A percentile compares a stretch with the other conserved stretches of the same genome.
phyloP scores from a whole-genome alignment of 2,329 filamentous ascomycete genomes.

The Periconia digitata region DNA sequence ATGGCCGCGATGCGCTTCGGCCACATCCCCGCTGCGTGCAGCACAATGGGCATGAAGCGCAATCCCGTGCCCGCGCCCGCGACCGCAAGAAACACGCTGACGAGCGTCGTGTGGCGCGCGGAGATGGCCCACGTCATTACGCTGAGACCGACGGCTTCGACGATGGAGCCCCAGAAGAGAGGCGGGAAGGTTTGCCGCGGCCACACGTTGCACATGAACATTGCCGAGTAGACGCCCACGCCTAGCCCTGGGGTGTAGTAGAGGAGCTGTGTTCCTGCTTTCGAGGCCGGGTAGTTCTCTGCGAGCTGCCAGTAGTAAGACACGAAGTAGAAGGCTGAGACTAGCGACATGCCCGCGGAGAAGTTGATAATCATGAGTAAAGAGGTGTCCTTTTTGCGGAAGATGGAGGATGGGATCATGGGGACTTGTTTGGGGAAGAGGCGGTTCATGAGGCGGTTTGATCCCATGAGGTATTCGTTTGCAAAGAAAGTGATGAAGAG shows the following conservation, averaged over 20 bases:
- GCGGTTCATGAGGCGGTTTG: conserved; percentile 50
- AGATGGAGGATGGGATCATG: conserved; percentile 65
- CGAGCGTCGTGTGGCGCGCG: conserved; percentile 49
- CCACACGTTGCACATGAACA: conserved; percentile 62
- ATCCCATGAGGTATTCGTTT: conserved; percentile 57
- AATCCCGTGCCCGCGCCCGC: conserved; percentile 65
- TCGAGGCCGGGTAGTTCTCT: conserved; percentile 52
- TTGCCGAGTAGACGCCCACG: conserved; percentile 60
- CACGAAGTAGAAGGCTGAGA: conserved; percentile 67
- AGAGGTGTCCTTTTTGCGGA: conserved; percentile 59
- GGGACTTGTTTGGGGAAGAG: conserved; percentile 58
- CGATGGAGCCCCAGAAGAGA: conserved; percentile 50
- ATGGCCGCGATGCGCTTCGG: conserved; percentile 60
- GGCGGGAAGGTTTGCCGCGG: conserved; percentile 64
- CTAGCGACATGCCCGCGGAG: conserved; percentile 57
- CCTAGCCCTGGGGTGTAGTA: conserved; percentile 67
- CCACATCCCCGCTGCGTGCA: conserved; percentile 66
- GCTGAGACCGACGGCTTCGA: conserved; percentile 61
- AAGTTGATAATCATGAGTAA: conserved; percentile 66
- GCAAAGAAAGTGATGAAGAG: conserved; percentile 54
- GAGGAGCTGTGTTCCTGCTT: conserved; percentile 54
- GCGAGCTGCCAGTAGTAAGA: conserved; percentile 69
- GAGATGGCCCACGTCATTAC: conserved; percentile 61
- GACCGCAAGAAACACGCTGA: conserved; percentile 69
- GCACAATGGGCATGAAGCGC: conserved; percentile 64